Percentiles rank a stretch among this genome's conserved stretches.
Evolutionary conservation across 148 eudicot species (phyloP).

Genomic region (Vaccinium vitisidaea): DNA sequence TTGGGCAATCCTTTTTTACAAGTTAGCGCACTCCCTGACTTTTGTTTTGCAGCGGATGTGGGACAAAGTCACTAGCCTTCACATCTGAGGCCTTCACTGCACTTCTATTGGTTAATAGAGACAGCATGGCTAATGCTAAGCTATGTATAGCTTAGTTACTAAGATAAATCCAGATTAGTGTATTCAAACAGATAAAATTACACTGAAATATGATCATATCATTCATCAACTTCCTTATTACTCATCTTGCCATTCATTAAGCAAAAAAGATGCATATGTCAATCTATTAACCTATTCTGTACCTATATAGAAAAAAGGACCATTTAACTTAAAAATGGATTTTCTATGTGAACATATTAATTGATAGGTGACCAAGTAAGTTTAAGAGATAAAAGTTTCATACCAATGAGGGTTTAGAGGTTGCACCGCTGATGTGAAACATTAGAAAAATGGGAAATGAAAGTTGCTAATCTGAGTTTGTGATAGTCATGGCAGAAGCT

Average conservation of each 20-base stretch:
- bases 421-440: too few relatives aligned
- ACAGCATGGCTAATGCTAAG: background rate
- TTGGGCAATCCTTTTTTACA: background rate
- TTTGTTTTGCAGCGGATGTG: background rate
- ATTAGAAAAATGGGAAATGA: too few relatives aligned
- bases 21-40: background rate
- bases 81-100: background rate
- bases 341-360: background rate
- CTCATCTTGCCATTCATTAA: background rate
- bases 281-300: background rate
- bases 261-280: background rate
- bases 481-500: too few relatives aligned
- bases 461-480: too few relatives aligned
- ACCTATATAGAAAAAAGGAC: background rate
- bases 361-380: background rate
- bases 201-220: background rate
- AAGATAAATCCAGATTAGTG: background rate
- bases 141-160: background rate
- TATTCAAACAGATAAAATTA: too few relatives aligned
- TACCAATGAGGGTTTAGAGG: background rate
- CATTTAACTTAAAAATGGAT: background rate
- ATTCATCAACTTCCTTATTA: background rate
- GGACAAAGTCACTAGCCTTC: background rate
- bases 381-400: background rate
- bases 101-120: background rate